Evolutionary conservation across 129 eudicot genomes (phyloP).

Genomic region (Cynara cardunculus): DNA sequence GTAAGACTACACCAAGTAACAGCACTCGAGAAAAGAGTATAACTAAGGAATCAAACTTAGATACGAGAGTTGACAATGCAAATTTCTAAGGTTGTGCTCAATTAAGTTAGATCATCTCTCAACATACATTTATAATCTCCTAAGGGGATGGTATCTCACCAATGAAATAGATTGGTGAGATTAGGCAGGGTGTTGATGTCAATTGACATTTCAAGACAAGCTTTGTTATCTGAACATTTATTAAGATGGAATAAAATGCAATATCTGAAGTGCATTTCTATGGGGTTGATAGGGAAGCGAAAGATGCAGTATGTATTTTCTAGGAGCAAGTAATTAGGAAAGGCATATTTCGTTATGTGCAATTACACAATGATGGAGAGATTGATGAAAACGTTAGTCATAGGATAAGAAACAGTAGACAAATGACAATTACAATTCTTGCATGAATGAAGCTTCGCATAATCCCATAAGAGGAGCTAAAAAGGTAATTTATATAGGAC

Average conservation of each 20-base stretch:
- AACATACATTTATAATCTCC: background rate
- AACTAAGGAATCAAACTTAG: background rate
- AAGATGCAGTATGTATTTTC: background rate
- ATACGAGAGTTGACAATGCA: background rate
- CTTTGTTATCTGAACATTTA: background rate
- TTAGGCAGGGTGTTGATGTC: background rate
- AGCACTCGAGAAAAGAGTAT: background rate
- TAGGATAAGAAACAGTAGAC: background rate
- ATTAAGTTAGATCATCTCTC: background rate
- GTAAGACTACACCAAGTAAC: background rate
- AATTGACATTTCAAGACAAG: background rate
- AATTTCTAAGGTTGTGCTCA: background rate
- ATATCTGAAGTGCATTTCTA: background rate
- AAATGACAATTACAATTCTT: background rate
- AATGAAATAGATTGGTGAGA: background rate
- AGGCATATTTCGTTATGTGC: background rate
- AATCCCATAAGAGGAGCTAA: background rate
- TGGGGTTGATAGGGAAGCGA: background rate
- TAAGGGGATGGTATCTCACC: background rate
- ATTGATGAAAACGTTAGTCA: background rate
- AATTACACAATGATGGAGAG: background rate
- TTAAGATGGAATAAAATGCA: background rate
- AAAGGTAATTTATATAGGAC: background rate
- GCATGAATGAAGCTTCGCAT: background rate
- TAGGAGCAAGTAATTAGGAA: background rate